Evolutionary conservation across 2,329 filamentous ascomycete genomes (phyloP), one percentile per base, ranked within the genome.

Genomic region (Penicillium frequentans): DNA sequence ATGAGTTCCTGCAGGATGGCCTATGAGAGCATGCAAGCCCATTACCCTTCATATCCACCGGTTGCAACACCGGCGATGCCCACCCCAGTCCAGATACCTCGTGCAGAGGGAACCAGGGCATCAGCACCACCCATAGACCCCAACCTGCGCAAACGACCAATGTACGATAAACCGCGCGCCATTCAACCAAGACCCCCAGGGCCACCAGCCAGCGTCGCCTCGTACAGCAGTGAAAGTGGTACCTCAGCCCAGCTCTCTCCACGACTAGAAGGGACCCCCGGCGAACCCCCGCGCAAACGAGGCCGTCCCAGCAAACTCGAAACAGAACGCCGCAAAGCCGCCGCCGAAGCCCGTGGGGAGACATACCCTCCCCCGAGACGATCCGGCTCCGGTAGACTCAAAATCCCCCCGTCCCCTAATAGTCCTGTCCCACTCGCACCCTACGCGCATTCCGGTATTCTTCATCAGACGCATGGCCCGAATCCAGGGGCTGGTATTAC

Each of bases 301-400:
- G 75, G 75, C n/a, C 72, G 75, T 16, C 75, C 75, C 56, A 78
- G 69, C 59, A 78, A 78, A 65, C 68, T 67, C 33, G 75, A 78
- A 57, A 68, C 71, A 3, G 74, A 76, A 58, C 70, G 73, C 48
- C 74, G 75, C 33, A 74, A 67, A 57, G 66, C 69, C 24, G 68
- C 66, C 45, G 74, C 75, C 39, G 72, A 76, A 60, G 70, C 73
- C 35, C 71, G 70, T 31, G 74, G 75, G 16, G 73, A 76, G 60
- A 64, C 64, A 16, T 77, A 76, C 57, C 73, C 73, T n/a, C 68
- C 72, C 14, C 65, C 71, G 10, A 66, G 71, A 31, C 60, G 70
- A 26, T 61, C 64, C 10, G 61, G 60, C 14, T 65, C 65, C 13
- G 60, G 58, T 23, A 71, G 67, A 58, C 52, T 62, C 16, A 74